These are phyloP conservation scores for Amanita rimosa DNA, from an alignment of 768 basidiomycete genomes.

Conservation along the genomic window DNA sequence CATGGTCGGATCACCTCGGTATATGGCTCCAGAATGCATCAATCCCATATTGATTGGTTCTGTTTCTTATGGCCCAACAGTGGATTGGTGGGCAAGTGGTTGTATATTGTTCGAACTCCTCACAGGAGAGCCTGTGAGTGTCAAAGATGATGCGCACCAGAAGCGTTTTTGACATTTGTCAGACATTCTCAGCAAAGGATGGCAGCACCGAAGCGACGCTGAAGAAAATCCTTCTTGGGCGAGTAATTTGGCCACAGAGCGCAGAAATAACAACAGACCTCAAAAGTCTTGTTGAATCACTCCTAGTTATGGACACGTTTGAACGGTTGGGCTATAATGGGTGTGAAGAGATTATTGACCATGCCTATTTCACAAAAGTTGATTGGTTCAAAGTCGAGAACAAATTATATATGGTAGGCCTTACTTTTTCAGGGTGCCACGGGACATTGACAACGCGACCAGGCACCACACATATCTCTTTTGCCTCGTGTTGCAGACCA, in stretches of 20 bases:
- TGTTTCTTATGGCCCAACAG: conserved; percentile 13
- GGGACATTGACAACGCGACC: background rate
- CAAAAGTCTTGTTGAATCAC: conserved; percentile 27
- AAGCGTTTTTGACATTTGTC: background rate
- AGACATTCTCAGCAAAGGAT: background rate
- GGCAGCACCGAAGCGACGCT: conserved; percentile 8
- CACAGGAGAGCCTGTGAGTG: conserved; percentile 21
- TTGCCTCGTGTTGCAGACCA: conserved; percentile 10
- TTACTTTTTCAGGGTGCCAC: background rate
- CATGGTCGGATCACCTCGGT: conserved; percentile 31
- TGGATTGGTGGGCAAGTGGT: conserved; percentile 51
- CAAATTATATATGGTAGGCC: conserved; percentile 34
- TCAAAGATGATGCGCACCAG: background rate
- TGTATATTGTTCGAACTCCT: conserved; percentile 43
- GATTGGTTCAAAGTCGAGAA: conserved; percentile 35
- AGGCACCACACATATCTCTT: conserved; percentile 34
- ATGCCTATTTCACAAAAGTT: conserved; percentile 34
- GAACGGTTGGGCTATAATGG: conserved; percentile 22
- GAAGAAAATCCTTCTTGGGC: conserved; percentile 15
- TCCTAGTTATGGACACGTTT: conserved; percentile 25
- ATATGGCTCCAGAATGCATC: conserved; percentile 38
- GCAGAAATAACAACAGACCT: conserved; percentile 26
- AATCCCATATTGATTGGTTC: conserved; percentile 8
- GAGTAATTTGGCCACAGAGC: conserved; percentile 27
- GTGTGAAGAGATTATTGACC: conserved; percentile 20